These are phyloP conservation scores for Sugiyamaella grinbergsii DNA, from an alignment of 1,139 yeast genomes.

Conservation along the genomic window DNA sequence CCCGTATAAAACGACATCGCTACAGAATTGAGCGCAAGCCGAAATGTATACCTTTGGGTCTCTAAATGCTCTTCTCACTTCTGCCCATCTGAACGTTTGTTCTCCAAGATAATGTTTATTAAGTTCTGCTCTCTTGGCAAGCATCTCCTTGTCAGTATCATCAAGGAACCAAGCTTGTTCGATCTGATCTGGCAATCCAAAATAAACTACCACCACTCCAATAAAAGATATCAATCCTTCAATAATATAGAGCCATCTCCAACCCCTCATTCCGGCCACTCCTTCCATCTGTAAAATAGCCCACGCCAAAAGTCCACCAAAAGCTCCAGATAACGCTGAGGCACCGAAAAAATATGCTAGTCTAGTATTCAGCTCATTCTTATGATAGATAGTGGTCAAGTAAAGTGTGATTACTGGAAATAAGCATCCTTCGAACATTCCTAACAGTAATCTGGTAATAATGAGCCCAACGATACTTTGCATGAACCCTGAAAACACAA, in stretches of 20 bases:
- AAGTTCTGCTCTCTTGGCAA: slow-evolving; percentile 47
- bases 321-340: slow-evolving; percentile 42
- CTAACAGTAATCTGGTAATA: slow-evolving; percentile 32
- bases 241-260: slow-evolving; percentile 75
- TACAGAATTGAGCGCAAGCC: slow-evolving; percentile 51
- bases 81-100: slow-evolving; percentile 20
- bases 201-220: slow-evolving; percentile 37
- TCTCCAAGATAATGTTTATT: slow-evolving; percentile 32
- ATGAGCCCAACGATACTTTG: slow-evolving; percentile 27
- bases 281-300: slow-evolving; percentile 46
- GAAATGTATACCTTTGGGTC: slow-evolving; percentile 43
- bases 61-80: slow-evolving; percentile 43
- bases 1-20: slow-evolving; percentile 45
- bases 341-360: slow-evolving; percentile 58
- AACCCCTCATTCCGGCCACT: slow-evolving; percentile 46
- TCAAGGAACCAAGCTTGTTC: slow-evolving; percentile 20
- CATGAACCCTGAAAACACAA: slow-evolving; percentile 59
- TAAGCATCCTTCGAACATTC: slow-evolving; percentile 50
- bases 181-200: slow-evolving; percentile 33
- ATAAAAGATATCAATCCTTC: slow-evolving; percentile 57
- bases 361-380: slow-evolving; percentile 48
- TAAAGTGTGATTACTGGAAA: slow-evolving; percentile 50
- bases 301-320: slow-evolving; percentile 42
- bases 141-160: slow-evolving; percentile 11
- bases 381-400: slow-evolving; percentile 41